A percentile compares a stretch with the other conserved stretches of the same genome.
Evolutionary conservation across 441 rosid species (phyloP).

Genomic region (Croton laevigatus): DNA sequence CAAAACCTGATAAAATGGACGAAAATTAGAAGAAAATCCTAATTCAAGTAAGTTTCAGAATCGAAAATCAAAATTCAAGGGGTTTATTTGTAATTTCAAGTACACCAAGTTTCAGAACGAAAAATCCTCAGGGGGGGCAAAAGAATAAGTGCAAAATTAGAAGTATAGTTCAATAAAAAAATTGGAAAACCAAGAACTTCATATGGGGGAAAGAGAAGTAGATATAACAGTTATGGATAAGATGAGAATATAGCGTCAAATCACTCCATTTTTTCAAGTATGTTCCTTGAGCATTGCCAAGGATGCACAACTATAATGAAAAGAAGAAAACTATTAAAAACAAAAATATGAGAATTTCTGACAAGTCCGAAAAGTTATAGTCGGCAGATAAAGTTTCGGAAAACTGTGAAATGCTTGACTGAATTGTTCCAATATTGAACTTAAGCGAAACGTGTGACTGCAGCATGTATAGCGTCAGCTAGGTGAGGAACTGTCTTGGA

Average conservation of each 20-base stretch:
- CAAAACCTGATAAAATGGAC: too few species aligned
- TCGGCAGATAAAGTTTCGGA: background rate
- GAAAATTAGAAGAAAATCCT: too few species aligned
- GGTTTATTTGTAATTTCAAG: too few species aligned
- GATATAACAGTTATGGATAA: background rate
- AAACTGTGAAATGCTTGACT: background rate
- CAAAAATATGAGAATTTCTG: background rate
- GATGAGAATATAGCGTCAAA: background rate
- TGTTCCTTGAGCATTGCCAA: background rate
- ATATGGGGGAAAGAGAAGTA: background rate
- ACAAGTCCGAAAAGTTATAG: background rate
- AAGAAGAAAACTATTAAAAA: slow-evolving; percentile 1
- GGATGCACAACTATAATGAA: background rate
- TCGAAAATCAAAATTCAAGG: too few species aligned
- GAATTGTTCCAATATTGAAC: slow-evolving; percentile 1
- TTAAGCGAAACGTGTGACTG: slow-evolving; percentile 37
- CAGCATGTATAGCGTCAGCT: slow-evolving; percentile 74
- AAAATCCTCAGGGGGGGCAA: too few species aligned
- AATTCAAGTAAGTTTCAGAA: too few species aligned
- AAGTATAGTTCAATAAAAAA: too few species aligned
- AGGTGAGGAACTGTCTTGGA: slow-evolving; percentile 76
- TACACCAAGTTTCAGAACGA: too few species aligned
- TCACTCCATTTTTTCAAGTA: background rate
- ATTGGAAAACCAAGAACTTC: too few species aligned
- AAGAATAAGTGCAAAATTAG: too few species aligned